A percentile compares a stretch with the other conserved stretches of the same genome.
These are phyloP conservation scores for Zopfochytrium polystomum DNA, from an alignment of 371 early-diverging fungal genomes.

Conservation along the genomic window DNA sequence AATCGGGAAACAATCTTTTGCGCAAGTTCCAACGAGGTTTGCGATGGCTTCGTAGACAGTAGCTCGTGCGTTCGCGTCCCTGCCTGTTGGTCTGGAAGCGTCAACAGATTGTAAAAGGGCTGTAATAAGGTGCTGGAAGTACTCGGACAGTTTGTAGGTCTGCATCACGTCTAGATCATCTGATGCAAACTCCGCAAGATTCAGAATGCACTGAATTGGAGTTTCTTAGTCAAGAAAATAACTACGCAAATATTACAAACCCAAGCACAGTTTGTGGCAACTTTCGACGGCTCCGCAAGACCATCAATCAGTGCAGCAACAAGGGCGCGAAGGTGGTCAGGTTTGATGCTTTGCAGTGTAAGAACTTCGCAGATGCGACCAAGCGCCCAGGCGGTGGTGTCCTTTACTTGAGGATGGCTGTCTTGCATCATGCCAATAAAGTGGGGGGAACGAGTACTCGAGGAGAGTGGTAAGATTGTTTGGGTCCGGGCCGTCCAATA, in stretches of 20 bases:
- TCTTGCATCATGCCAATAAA: constrained; percentile 88
- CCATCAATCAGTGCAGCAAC: constrained; percentile 76
- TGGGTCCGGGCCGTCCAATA: constrained; percentile 86
- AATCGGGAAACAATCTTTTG: constrained; percentile 66
- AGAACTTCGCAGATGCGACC: constrained; percentile 73
- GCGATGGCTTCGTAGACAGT: constrained; percentile 92
- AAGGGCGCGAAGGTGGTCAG: constrained; percentile 71
- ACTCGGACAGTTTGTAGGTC: constrained; percentile 71
- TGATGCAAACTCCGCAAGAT: constrained; percentile 69
- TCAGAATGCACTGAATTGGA: constrained; percentile 89
- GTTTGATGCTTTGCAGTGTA: constrained; percentile 52
- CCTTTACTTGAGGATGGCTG: constrained; percentile 79
- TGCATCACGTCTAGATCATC: constrained; percentile 51
- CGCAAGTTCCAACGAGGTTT: constrained; percentile 50
- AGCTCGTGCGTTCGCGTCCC: constrained; percentile 78
- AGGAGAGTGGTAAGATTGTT: constrained; percentile 70
- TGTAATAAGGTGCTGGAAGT: constrained; percentile 73
- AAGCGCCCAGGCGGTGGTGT: constrained; percentile 94
- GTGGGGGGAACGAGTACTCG: constrained; percentile 78
- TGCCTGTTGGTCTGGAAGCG: constrained; percentile 36
- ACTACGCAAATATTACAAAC: too few species aligned
- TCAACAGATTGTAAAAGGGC: constrained; percentile 70
- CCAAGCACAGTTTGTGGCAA: constrained; percentile 92
- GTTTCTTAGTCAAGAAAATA: too few species aligned
- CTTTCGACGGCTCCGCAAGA: constrained; percentile 77